Base-by-base conservation (phyloP, 129 eudicot genomes). In the Sambucus nigra region DNA sequence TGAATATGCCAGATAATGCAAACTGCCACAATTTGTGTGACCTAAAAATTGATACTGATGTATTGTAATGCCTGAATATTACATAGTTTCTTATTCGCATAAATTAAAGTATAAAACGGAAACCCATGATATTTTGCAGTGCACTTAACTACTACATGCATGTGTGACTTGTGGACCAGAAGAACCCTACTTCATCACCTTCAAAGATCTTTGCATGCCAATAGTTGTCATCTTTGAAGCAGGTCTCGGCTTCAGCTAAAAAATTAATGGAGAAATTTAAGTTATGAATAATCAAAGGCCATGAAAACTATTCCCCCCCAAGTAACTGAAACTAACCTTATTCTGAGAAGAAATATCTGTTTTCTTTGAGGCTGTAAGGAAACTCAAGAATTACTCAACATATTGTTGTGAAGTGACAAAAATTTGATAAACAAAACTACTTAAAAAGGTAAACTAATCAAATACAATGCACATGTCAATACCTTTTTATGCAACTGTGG, bases 281-380 rank as follows among this genome's bases (percentile, higher is more conserved):
- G 7, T 11, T 14, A 63, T 19, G 22, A 22, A 51, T 8, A 25
- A 50, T 57, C 25, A 55, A 29, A 51, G 7, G 32, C 25, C 4
- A 29, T 20, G 18, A 14, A 47, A 61, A 52, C 25, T 20, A 61
- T 15, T 14, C 49, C 41, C 15, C 33, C 19, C 41, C 35, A 55
- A 53, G 55, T 47, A 44, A 35, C 57, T 10, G 32, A 42, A 66
- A 39, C 72, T 57, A 76, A 82, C 95, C 82, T 39, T 69, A 42
- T 71, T 67, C 49, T 65, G 71, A 27, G 73, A 63, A 65, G 64
- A 63, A 60, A 39, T 25, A 48, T 65, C 82, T 57, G 64, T 61
- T 66, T 82, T 80, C 65, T 71, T 82, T 41, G 55, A 57, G 65
- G 95, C 95, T 85, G 95, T 39, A 56, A 55, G 32, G 41, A 67